Percentiles rank a stretch among this genome's conserved stretches.
These are phyloP conservation scores for Tetracentron sinense DNA, from an alignment of 164 flowering plant genomes.

Conservation along the genomic window DNA sequence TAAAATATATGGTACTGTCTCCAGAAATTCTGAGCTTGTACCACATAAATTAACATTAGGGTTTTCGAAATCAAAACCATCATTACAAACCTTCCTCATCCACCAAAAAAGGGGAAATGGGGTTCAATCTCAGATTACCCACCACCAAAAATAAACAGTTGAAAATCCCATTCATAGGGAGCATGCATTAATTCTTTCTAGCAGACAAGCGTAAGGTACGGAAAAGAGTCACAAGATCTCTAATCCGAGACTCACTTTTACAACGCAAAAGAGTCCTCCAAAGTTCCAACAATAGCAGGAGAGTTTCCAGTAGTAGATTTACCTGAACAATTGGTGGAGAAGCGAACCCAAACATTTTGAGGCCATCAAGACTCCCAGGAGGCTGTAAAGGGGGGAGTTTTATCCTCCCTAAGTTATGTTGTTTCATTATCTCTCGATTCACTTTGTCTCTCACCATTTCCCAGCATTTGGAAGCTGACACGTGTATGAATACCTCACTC, in stretches of 20 bases:
- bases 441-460: conserved; percentile 90
- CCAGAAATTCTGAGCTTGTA: no score
- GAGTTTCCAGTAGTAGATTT: conserved; percentile 15
- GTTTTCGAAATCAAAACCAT: no score
- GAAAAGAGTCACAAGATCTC: background rate
- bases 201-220: no score
- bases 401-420: conserved; percentile 48
- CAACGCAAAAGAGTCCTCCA: background rate
- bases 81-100: no score
- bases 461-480: conserved; percentile 80
- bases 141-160: no score
- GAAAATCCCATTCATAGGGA: no score
- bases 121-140: no score
- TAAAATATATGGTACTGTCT: no score
- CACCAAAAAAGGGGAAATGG: no score
- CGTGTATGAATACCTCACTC: conserved; percentile 70
- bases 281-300: background rate
- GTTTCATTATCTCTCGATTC: conserved; percentile 78
- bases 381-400: conserved; percentile 86
- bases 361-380: conserved; percentile 86
- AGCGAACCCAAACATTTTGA: conserved; percentile 95
- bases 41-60: no score
- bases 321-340: conserved; percentile 88
- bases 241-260: no score
- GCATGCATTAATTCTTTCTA: no score